These are phyloP conservation scores for Populus deltoides DNA, from an alignment of 345 rosid species.

Conservation along the genomic window DNA sequence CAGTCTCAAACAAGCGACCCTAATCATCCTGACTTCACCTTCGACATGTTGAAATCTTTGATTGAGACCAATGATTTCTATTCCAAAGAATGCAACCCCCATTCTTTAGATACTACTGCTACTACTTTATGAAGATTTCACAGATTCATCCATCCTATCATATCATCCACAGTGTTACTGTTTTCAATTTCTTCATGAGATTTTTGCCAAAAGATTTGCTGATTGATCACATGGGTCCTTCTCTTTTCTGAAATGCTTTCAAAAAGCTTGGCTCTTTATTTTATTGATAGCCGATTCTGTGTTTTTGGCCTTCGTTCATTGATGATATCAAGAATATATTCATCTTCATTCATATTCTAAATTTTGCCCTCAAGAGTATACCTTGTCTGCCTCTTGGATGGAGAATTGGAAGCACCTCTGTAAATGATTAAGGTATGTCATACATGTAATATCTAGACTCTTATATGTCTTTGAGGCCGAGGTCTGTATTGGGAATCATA, in stretches of 20 bases:
- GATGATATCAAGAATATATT: neutral
- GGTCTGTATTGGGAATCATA: neutral
- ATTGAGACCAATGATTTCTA: slow-evolving; percentile 55
- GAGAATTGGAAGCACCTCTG: slow-evolving; percentile 7
- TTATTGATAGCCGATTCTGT: too few relatives aligned
- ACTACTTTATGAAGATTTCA: neutral
- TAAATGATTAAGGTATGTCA: neutral
- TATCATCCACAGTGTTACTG: neutral
- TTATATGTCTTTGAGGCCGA: neutral
- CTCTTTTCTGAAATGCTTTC: neutral
- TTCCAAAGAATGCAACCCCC: slow-evolving; percentile 51
- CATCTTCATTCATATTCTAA: neutral
- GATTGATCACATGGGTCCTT: neutral
- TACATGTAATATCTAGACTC: neutral
- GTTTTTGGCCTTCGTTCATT: neutral
- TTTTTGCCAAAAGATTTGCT: neutral
- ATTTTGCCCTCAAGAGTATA: neutral
- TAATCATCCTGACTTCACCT: slow-evolving; percentile 40
- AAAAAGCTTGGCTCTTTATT: too few relatives aligned
- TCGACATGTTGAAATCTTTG: slow-evolving; percentile 42
- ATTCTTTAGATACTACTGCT: slow-evolving; percentile 4
- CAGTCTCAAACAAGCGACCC: slow-evolving; percentile 38
- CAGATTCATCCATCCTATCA: neutral
- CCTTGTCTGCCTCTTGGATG: neutral
- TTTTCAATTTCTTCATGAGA: neutral